Base-by-base conservation (phyloP, 2,329 filamentous ascomycete genomes). In the Fusarium piperis region DNA sequence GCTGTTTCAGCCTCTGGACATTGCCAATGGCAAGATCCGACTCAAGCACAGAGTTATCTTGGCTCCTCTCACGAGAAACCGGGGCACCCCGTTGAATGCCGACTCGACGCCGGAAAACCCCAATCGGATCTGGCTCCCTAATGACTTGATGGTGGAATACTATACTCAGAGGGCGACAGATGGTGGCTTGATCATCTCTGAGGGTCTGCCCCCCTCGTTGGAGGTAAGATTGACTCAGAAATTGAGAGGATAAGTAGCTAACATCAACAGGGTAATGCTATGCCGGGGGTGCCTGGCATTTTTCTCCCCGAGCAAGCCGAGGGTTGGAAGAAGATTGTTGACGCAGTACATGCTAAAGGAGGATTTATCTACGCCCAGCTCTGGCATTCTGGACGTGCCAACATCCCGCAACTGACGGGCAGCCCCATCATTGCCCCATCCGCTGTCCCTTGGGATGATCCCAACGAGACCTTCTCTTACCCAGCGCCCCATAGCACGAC, bases 321-420 rank as follows among this genome's bases (percentile, higher is more conserved):
- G 1, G 87, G 83, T 0, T 93, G 90, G 91, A 87, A 84, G 15
- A 81, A 83, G 62, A 81, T 92, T 30, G 89, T 87, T 2, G 85
- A 88, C 53, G 87, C 86, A 2, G 89, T 93, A 2, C 91, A 93
- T 79, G 83, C 83, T 30, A 88, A 89, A 71, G 88, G 88, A 44
- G 85, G 84, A 39, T 87, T 84, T 74, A 89, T 91, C 67, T 92
- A 86, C 78, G 77, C 85, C n/a, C 91, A 93, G 78, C 82, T 93
- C 0, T 92, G 82, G 82, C 78, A 79, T 13, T 79, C 83, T 0
- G 83, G 83, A 0, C 82, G 83, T 0, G 77, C 77, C 23, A 82
- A 81, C 4, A 68, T 86, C 73, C 68, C 78, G 0, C 80, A 81
- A 1, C 64, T 80, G 35, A 79, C 80, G 1, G 84, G 83, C 5